phyloP scores from a whole-genome alignment of 2,329 filamentous ascomycete genomes.

The Orbilia quercus region DNA sequence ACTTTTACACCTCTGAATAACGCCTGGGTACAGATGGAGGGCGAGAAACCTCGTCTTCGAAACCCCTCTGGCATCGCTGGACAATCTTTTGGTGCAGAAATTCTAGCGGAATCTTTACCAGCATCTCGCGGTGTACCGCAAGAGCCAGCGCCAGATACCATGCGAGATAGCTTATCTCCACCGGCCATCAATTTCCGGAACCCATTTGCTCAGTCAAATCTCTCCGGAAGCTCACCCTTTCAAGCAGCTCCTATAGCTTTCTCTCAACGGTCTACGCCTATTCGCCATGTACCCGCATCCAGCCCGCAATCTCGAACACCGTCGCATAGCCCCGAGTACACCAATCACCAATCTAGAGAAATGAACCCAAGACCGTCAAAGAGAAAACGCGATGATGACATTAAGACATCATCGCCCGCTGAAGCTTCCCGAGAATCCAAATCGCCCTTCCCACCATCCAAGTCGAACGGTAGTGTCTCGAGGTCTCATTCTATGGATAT shows the following conservation, averaged over 20 bases:
- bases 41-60: constrained; percentile 32
- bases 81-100: constrained; percentile 12
- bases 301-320: constrained; percentile 29
- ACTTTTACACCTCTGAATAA: constrained; percentile 9
- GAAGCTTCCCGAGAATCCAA: constrained; percentile 28
- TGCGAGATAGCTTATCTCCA: constrained; percentile 38
- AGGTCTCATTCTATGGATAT: constrained; percentile 28
- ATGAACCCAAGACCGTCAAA: constrained; percentile 30
- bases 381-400: constrained; percentile 31
- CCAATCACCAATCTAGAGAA: constrained; percentile 6
- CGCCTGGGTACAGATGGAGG: constrained; percentile 31
- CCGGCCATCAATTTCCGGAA: constrained; percentile 33
- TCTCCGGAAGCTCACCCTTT: constrained; percentile 7
- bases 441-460: constrained; percentile 32
- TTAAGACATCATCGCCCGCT: constrained; percentile 6
- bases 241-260: constrained; percentile 4
- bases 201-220: constrained; percentile 18
- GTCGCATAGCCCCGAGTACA: constrained; percentile 33
- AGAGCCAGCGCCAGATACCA: constrained; percentile 15
- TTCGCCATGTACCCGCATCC: constrained; percentile 31
- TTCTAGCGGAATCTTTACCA: constrained; percentile 15
- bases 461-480: constrained; percentile 35
- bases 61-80: constrained; percentile 11
- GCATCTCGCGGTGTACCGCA: constrained; percentile 14
- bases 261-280: constrained; percentile 35